Evolutionary conservation across 352 stramenopile species (phyloP), one percentile per base, ranked within the genome.

Genomic region (Pythium diclinum): DNA sequence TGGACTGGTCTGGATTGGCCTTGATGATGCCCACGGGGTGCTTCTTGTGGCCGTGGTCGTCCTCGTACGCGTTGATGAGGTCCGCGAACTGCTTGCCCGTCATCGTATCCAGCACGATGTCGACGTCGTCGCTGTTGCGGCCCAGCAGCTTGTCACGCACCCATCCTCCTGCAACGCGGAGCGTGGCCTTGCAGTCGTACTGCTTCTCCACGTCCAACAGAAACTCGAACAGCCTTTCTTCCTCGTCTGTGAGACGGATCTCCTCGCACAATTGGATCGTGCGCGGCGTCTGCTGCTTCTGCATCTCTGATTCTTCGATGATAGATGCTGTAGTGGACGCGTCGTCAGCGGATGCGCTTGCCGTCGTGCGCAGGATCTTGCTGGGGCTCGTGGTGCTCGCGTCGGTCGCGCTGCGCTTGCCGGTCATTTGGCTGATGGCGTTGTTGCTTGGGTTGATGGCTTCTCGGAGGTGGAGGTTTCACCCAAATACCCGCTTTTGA

Each of bases 131-230:
- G 68, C 85, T 94, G 25, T 87, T 67, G 57, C 75, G 74, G 8
- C 85, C 87, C 30, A 96, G 75, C 6, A 99, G 79, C 52, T 99
- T 99, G 75, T 99, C 97, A 25, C 97, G 91, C n/a, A 99, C 97
- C 97, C 97, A 99, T n/a, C 97, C 97, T 40, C 97, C 97, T 32
- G 97, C 97, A 25, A 99, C 95, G 46, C 97, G 88, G 14, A 99
- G 71, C 21, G 94, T 97, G 6, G 92, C 70, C 23, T 77, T 60
- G 25, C 70, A 73, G 21, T 65, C 62, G 44, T 80, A 78, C 34
- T 89, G 78, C 23, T 78, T 73, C 28, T 79, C 79, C 25, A 92
- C 82, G 8, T 85, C 68, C 60, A 83, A 53, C 23, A 94, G 62
- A 46, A 89, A 87, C 10, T 68, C 61, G 61, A 92, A 92, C 30